Conservation (phyloP, 2,329 filamentous ascomycete genomes). For the Beauveria scarabaeidicola region DNA sequence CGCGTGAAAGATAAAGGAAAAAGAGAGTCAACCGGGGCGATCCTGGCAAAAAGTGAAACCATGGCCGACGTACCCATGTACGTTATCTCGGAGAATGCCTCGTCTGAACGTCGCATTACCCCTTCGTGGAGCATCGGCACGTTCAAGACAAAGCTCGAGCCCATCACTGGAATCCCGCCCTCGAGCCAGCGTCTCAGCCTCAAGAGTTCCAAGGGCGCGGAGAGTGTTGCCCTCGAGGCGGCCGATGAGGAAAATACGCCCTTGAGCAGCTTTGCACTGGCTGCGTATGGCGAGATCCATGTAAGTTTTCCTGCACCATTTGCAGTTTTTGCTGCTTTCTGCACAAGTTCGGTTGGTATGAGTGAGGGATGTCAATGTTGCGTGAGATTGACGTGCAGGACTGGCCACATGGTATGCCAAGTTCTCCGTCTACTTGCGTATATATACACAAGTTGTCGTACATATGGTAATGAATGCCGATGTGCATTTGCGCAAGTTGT, state of each 20-base stretch:
- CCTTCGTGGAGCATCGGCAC: conserved; percentile 84
- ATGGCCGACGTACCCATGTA: conserved; percentile 69
- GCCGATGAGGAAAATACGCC: conserved; percentile 62
- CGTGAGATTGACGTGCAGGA: too few species aligned
- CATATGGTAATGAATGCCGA: not conserved
- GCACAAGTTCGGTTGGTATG: not conserved
- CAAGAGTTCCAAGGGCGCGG: conserved; percentile 49
- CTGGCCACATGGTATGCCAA: not conserved
- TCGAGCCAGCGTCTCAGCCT: conserved; percentile 67
- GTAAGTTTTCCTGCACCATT: conserved; percentile 44
- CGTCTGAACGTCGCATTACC: conserved; percentile 83
- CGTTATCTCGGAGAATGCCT: conserved; percentile 65
- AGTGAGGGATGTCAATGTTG: not conserved
- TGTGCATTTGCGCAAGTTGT: not conserved
- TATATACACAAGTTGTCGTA: not conserved
- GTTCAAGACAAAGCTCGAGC: conserved; percentile 81
- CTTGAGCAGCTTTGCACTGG: conserved; percentile 57
- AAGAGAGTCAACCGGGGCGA: not conserved
- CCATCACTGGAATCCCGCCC: conserved; percentile 85
- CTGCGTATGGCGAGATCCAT: conserved; percentile 69
- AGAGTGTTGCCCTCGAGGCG: conserved; percentile 57
- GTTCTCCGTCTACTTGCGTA: not conserved
- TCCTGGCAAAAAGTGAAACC: conserved; percentile 17
- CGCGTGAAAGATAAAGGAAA: not conserved
- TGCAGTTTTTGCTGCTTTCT: not conserved